Evolutionary conservation across 257 asterid species (phyloP).

Genomic region (Linderniella brevidens): DNA sequence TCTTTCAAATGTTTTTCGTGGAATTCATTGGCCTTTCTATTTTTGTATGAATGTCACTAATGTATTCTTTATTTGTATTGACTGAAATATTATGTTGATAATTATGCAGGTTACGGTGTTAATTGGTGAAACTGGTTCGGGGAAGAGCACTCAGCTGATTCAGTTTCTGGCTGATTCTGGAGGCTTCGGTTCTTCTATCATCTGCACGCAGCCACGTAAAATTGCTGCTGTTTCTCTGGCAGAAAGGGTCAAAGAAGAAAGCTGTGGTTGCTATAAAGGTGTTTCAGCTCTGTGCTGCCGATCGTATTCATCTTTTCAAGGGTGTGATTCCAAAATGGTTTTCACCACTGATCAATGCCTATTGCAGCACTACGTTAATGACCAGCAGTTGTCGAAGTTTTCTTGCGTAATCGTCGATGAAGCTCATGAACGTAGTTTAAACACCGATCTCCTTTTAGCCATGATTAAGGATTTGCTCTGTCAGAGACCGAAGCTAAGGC

Average conservation of each 20-base stretch:
- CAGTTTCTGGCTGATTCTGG: conserved; percentile 89
- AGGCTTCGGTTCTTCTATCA: conserved; percentile 33
- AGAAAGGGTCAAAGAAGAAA: conserved; percentile 74
- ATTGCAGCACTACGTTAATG: conserved; percentile 71
- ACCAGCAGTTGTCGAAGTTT: conserved; percentile 37
- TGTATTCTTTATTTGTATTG: too few relatives aligned
- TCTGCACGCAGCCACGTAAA: conserved; percentile 97
- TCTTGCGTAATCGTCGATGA: conserved; percentile 87
- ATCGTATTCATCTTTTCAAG: conserved; percentile 43
- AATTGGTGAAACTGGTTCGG: conserved; percentile 93
- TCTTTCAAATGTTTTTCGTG: too few relatives aligned
- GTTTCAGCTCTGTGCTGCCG: conserved; percentile 28
- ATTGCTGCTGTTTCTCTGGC: conserved; percentile 72
- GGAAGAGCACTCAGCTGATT: conserved; percentile 91
- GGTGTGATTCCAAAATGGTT: conserved; percentile 36
- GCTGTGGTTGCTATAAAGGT: conserved; percentile 43
- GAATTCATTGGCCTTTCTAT: too few relatives aligned
- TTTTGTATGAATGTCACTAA: too few relatives aligned
- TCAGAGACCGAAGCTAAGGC: conserved; percentile 57
- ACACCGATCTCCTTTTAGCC: conserved; percentile 84
- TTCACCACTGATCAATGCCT: conserved; percentile 87
- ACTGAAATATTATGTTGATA: conserved; percentile 33
- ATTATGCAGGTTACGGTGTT: conserved; percentile 75
- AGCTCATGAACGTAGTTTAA: conserved; percentile 97
- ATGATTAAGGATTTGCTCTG: conserved; percentile 51